phyloP scores from a whole-genome alignment of 208 protist genomes.

The Trypanosoma melophagium region DNA sequence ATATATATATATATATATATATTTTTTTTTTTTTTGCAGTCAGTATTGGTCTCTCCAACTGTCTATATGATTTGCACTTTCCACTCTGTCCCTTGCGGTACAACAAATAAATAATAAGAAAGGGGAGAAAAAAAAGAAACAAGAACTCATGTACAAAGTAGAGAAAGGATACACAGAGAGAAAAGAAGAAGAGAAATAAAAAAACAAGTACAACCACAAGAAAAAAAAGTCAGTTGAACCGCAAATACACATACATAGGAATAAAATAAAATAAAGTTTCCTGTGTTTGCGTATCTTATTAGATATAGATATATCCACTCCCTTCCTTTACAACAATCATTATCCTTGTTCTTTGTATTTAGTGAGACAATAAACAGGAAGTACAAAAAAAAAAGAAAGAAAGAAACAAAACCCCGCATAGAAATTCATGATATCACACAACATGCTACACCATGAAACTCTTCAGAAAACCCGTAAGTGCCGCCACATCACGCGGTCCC shows the following conservation, averaged over 20 bases:
- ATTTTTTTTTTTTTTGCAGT: too few relatives aligned
- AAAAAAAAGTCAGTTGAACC: too few relatives aligned
- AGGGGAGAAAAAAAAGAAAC: background rate
- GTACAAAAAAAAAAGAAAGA: background rate
- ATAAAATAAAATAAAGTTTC: conserved; percentile 2
- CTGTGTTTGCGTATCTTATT: too few relatives aligned
- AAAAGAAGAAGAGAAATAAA: background rate
- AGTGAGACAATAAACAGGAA: background rate
- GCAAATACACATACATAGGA: background rate
- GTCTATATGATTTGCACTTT: too few relatives aligned
- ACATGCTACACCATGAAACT: conserved; percentile 25
- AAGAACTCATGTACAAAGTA: background rate
- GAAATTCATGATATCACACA: background rate
- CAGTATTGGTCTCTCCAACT: too few relatives aligned
- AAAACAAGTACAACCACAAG: background rate
- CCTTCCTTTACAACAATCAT: background rate
- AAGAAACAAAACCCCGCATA: background rate
- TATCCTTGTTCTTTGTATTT: too few relatives aligned
- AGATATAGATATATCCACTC: background rate
- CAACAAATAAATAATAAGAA: background rate
- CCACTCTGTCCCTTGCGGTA: background rate
- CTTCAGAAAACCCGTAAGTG: conserved; percentile 59
- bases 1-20: too few relatives aligned
- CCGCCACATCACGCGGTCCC: conserved; percentile 48
- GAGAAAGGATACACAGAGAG: too few relatives aligned